Conservation (phyloP, 768 basidiomycete genomes). For the Russula vinacea region DNA sequence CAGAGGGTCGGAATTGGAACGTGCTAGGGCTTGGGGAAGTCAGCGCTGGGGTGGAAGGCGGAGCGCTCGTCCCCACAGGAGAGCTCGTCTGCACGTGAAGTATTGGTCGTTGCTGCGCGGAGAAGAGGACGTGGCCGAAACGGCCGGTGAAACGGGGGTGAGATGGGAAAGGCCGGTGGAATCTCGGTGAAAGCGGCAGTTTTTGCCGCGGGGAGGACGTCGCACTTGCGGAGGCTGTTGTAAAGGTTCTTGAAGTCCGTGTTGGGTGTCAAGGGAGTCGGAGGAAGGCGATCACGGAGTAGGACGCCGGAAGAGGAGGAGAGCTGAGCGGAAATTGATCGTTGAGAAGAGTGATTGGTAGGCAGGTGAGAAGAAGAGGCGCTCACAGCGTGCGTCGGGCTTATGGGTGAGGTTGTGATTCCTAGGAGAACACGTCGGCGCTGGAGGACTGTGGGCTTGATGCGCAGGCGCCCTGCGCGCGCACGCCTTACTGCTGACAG, state of each 20-base stretch:
- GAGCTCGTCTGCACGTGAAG: conserved; percentile 24
- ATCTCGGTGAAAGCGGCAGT: background rate
- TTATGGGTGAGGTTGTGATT: conserved; percentile 4
- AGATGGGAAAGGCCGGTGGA: background rate
- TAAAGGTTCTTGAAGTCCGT: conserved; percentile 25
- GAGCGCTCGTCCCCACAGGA: conserved; percentile 21
- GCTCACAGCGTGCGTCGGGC: conserved; percentile 12
- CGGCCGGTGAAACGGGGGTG: conserved; percentile 31
- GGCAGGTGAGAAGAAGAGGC: background rate
- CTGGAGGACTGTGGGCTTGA: conserved; percentile 7
- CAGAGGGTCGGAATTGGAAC: conserved; percentile 16
- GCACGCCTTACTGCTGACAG: conserved; percentile 10
- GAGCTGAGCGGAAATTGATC: background rate
- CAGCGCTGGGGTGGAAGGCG: conserved; percentile 18
- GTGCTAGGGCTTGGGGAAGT: conserved; percentile 16
- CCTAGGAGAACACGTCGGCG: conserved; percentile 24
- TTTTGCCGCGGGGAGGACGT: background rate
- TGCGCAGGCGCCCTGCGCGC: conserved; percentile 21
- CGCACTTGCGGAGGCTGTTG: conserved; percentile 18
- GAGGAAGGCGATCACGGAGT: conserved; percentile 19
- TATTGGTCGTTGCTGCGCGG: conserved; percentile 18
- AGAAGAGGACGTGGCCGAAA: conserved; percentile 30
- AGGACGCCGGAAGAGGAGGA: conserved; percentile 14
- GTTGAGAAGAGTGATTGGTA: background rate
- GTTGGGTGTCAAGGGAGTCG: conserved; percentile 21